phyloP scores from a whole-genome alignment of 352 stramenopile species.

The Phytophthora fragariaefolia region DNA sequence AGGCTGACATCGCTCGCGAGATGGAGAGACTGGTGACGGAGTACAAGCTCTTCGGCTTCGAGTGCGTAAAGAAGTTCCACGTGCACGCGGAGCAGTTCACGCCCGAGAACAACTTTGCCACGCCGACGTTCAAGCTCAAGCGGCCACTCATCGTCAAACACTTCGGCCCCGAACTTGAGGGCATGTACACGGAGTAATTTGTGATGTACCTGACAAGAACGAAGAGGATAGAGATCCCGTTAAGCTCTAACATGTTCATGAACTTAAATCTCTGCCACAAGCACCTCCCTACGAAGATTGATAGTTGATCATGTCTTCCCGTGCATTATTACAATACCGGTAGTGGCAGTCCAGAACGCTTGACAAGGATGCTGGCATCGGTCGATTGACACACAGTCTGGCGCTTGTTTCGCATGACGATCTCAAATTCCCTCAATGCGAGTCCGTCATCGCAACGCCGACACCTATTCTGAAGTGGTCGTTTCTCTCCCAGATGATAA shows the following conservation, averaged over 20 bases:
- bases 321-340: too few species aligned
- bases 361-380: too few species aligned
- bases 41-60: slow-evolving; percentile 91
- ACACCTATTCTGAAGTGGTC: slow-evolving; percentile 7
- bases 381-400: too few species aligned
- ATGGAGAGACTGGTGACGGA: slow-evolving; percentile 70
- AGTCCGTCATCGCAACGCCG: neutral
- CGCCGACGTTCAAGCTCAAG: slow-evolving; percentile 98
- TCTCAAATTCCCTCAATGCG: too few species aligned
- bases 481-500: slow-evolving; percentile 38
- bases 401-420: too few species aligned
- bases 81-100: slow-evolving; percentile 89
- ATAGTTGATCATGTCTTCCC: too few species aligned
- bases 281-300: too few species aligned
- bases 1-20: slow-evolving; percentile 75
- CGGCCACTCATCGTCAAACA: slow-evolving; percentile 87
- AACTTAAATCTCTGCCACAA: too few species aligned
- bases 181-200: slow-evolving; percentile 68
- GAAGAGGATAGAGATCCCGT: too few species aligned
- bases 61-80: slow-evolving; percentile 90
- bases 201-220: neutral
- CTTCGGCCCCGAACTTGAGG: slow-evolving; percentile 82
- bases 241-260: too few species aligned
- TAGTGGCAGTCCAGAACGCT: too few species aligned
- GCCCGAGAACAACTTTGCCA: slow-evolving; percentile 93